Conservation (phyloP, 331 rosid genomes). For the Pyrus hybrid region DNA sequence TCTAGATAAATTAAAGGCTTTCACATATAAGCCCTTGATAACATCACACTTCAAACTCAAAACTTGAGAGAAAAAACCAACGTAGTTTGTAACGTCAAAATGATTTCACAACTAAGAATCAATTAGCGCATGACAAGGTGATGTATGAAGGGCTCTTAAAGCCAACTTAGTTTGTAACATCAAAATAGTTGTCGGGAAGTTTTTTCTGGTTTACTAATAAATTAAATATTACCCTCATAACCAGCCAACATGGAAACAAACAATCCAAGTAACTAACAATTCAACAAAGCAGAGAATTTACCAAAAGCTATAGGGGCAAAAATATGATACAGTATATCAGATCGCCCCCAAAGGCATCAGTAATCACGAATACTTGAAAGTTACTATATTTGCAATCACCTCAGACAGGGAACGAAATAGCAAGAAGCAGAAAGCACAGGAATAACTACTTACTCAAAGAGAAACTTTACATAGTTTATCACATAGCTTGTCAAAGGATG, state of each 20-base stretch:
- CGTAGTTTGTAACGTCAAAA: background rate
- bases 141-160: background rate
- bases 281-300: background rate
- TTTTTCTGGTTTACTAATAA: background rate
- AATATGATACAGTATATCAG: background rate
- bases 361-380: background rate
- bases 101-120: background rate
- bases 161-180: too few relatives aligned
- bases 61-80: background rate
- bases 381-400: background rate
- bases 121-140: background rate
- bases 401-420: background rate
- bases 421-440: constrained; percentile 4
- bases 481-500: constrained; percentile 97
- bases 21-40: background rate
- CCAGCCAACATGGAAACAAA: background rate
- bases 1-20: background rate
- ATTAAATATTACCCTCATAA: background rate
- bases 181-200: too few relatives aligned
- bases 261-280: background rate
- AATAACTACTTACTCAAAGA: constrained; percentile 68
- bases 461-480: constrained; percentile 82
- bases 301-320: background rate
- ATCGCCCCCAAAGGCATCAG: background rate
- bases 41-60: background rate